phyloP scores from a whole-genome alignment of 2,329 filamentous ascomycete genomes.

The Bipolaris cookei region DNA sequence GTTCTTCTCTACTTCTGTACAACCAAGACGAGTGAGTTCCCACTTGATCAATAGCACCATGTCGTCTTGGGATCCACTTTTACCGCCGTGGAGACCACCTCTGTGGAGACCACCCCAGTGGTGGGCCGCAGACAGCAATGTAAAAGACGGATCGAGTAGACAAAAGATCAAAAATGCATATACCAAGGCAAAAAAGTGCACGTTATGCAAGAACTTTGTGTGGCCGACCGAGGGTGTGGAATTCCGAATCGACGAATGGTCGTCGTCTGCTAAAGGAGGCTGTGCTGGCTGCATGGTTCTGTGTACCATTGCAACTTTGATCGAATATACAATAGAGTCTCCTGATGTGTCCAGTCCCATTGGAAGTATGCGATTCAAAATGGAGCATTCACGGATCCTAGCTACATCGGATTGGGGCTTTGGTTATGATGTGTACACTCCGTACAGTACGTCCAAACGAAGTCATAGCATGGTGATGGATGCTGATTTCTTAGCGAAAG shows the following conservation, averaged over 20 bases:
- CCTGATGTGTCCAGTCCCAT: not conserved
- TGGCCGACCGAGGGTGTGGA: not conserved
- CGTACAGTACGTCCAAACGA: not conserved
- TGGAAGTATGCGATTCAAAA: not conserved
- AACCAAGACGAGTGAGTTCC: not conserved
- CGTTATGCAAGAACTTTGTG: not conserved
- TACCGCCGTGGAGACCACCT: conserved; percentile 2
- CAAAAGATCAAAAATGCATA: conserved; percentile 4
- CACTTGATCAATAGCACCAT: not conserved
- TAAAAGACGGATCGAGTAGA: not conserved
- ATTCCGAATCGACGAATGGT: no score
- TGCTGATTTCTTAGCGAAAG: not conserved
- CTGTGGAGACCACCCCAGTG: conserved; percentile 7
- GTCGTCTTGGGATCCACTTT: not conserved
- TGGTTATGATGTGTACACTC: not conserved
- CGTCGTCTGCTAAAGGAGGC: not conserved
- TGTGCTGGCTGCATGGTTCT: conserved; percentile 12
- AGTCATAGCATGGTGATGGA: not conserved
- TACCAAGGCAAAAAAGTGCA: conserved; percentile 2
- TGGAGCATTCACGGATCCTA: not conserved
- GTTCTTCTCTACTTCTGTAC: not conserved
- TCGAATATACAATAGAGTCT: no score
- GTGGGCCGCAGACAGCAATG: not conserved
- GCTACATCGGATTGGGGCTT: no score
- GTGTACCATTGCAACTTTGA: not conserved